Evolutionary conservation across 441 rosid genomes (phyloP).

Genomic region (Syzygium malaccense): DNA sequence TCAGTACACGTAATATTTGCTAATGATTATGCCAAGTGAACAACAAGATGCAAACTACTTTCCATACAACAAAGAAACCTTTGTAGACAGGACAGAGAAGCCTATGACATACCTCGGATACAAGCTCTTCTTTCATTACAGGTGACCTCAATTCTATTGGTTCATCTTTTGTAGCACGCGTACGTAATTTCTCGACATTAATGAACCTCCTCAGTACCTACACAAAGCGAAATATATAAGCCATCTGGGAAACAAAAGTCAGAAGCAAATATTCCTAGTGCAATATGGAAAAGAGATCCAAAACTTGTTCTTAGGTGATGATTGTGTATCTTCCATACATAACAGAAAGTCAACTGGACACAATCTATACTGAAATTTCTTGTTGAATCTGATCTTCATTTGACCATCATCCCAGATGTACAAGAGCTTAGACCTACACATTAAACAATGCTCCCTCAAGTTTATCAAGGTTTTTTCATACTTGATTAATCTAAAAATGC

Average conservation of each 20-base stretch:
- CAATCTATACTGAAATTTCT: not conserved
- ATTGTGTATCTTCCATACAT: not conserved
- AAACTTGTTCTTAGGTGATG: not conserved
- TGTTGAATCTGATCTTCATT: not conserved
- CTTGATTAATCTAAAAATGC: not conserved
- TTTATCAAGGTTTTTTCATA: not conserved
- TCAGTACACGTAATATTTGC: not conserved
- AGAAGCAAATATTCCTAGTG: not conserved
- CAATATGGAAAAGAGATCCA: not conserved
- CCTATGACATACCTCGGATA: conserved; percentile 48
- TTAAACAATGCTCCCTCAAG: not conserved
- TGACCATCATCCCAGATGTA: not conserved
- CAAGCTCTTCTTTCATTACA: conserved; percentile 63
- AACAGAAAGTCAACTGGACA: not conserved
- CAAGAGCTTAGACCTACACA: not conserved
- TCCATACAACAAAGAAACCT: not conserved
- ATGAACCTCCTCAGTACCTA: conserved; percentile 59
- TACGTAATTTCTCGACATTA: conserved; percentile 49
- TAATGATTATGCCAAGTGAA: not conserved
- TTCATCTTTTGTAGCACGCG: conserved; percentile 74
- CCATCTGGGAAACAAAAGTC: not conserved
- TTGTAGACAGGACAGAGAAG: not conserved
- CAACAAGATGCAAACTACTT: not conserved
- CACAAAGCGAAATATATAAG: not conserved
- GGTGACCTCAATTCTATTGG: conserved; percentile 63